These are phyloP conservation scores for Jatropha curcas DNA, from an alignment of 345 rosid species.

Conservation along the genomic window DNA sequence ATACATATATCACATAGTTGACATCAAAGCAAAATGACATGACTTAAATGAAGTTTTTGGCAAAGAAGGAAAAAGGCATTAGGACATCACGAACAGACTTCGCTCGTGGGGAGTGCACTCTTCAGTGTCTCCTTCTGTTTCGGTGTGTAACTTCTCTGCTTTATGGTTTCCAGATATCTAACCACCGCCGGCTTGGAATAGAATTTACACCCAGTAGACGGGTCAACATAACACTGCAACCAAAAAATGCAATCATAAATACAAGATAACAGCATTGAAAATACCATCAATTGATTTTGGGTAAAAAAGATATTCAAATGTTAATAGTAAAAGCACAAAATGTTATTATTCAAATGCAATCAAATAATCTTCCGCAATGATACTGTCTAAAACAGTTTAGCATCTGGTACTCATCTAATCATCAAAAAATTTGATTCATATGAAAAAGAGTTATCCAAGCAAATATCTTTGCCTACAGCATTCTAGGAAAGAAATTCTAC, in stretches of 20 bases:
- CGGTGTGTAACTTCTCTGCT: constrained; percentile 12
- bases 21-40: background rate
- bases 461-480: background rate
- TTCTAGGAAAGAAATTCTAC: constrained; percentile 1
- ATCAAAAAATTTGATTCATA: background rate
- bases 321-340: background rate
- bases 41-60: background rate
- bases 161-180: constrained; percentile 26
- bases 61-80: background rate
- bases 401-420: background rate
- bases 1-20: background rate
- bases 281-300: background rate
- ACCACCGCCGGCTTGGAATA: constrained; percentile 44
- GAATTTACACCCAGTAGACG: constrained; percentile 35
- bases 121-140: constrained; percentile 13
- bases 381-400: too few relatives aligned
- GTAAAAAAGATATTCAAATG: background rate
- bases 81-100: constrained; percentile 27
- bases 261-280: background rate
- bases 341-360: background rate
- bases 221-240: constrained; percentile 39
- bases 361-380: background rate
- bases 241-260: constrained; percentile 11
- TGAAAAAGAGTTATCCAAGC: background rate
- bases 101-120: constrained; percentile 3